These are phyloP conservation scores for Plasmopara viticola DNA, from an alignment of 352 stramenopile genomes.

Conservation along the genomic window DNA sequence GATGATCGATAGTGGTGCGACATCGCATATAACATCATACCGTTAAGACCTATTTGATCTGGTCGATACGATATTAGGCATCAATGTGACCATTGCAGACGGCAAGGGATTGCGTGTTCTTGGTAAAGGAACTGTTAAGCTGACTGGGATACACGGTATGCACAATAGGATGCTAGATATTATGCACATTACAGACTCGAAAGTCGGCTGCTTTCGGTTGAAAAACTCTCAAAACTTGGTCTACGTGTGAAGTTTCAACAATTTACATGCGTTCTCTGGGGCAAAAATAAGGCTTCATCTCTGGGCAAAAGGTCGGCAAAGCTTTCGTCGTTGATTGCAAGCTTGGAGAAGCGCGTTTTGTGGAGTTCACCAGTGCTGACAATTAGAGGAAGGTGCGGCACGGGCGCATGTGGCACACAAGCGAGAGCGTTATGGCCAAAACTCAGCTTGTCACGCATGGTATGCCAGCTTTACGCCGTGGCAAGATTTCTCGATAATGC, in stretches of 20 bases:
- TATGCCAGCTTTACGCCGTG: background rate
- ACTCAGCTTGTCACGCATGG: slow-evolving; percentile 5
- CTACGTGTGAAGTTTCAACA: background rate
- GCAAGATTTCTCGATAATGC: too few species aligned
- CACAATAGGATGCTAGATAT: slow-evolving; percentile 7
- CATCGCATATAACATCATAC: slow-evolving; percentile 12
- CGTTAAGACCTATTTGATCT: slow-evolving; percentile 1
- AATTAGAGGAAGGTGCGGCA: slow-evolving; percentile 22
- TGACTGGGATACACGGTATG: background rate
- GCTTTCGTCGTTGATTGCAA: slow-evolving; percentile 10
- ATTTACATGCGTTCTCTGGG: slow-evolving; percentile 7
- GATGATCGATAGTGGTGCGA: slow-evolving; percentile 1
- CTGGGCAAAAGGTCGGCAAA: slow-evolving; percentile 15
- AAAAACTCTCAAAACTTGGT: slow-evolving; percentile 9
- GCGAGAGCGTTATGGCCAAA: slow-evolving; percentile 3
- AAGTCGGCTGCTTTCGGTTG: background rate
- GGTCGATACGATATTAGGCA: background rate
- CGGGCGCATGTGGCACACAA: slow-evolving; percentile 15
- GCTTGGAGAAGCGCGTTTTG: background rate
- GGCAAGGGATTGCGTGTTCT: slow-evolving; percentile 1
- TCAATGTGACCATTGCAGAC: slow-evolving; percentile 18
- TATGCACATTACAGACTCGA: slow-evolving; percentile 16
- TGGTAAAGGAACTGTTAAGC: slow-evolving; percentile 7
- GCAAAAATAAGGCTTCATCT: slow-evolving; percentile 1
- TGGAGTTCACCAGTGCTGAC: slow-evolving; percentile 3